phyloP scores from a whole-genome alignment of 129 eudicot species.

The Flaveria sonorensis region DNA sequence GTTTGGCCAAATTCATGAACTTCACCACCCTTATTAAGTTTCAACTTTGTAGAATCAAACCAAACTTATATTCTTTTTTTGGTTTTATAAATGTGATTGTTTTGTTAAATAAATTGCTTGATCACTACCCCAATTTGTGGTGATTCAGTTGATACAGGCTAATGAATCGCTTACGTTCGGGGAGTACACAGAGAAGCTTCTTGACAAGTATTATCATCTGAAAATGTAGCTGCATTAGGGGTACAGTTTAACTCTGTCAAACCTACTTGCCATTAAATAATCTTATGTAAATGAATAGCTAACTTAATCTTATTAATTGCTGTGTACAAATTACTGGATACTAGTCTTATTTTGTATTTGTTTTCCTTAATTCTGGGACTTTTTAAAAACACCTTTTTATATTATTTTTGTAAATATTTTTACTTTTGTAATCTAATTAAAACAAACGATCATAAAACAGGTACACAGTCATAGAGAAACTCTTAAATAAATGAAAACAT shows the following conservation, averaged over 20 bases:
- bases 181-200: conserved; percentile 88
- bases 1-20: not conserved
- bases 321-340: not conserved
- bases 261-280: conserved; percentile 10
- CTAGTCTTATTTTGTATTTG: not conserved
- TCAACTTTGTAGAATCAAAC: not conserved
- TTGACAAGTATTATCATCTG: conserved; percentile 79
- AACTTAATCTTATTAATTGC: conserved; percentile 12
- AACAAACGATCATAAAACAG: not conserved
- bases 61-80: not conserved
- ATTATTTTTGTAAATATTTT: not conserved
- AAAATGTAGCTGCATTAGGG: conserved; percentile 37
- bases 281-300: conserved; percentile 12
- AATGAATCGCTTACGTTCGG: conserved; percentile 73
- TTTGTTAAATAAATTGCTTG: not conserved
- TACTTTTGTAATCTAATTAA: not conserved
- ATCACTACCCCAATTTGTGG: not conserved
- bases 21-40: not conserved
- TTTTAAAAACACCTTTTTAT: no score
- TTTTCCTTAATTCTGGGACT: not conserved
- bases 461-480: not conserved
- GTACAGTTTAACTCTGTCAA: not conserved
- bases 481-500: not conserved
- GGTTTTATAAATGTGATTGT: not conserved
- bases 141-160: conserved; percentile 56